phyloP scores from a whole-genome alignment of 441 rosid genomes.

The Dalechampia spathulata region DNA sequence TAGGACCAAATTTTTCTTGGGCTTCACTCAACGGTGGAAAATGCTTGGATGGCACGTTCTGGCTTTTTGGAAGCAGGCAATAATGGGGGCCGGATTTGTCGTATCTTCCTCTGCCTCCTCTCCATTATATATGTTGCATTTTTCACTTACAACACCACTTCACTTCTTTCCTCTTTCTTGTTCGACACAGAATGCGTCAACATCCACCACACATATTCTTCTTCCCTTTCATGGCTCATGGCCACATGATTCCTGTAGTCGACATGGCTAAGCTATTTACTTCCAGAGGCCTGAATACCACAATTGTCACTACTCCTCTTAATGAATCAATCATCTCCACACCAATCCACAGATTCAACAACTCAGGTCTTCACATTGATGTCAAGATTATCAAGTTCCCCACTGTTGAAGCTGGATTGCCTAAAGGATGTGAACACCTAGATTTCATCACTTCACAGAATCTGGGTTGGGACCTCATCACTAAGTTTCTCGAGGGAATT shows the following conservation, averaged over 20 bases:
- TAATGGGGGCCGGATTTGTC: no score
- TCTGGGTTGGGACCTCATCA: slow-evolving; percentile 1
- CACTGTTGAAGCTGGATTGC: slow-evolving; percentile 37
- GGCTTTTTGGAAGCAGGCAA: no score
- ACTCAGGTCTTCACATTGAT: slow-evolving; percentile 19
- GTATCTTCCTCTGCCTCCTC: no score
- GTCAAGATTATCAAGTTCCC: slow-evolving; percentile 35
- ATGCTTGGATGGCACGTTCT: no score
- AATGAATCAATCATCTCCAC: slow-evolving; percentile 26
- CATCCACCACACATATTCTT: slow-evolving; percentile 24
- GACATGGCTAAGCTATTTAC: slow-evolving; percentile 58
- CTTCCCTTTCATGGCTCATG: slow-evolving; percentile 50
- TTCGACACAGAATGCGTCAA: no score
- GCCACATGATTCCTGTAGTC: slow-evolving; percentile 50
- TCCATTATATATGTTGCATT: no score
- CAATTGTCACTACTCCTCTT: slow-evolving; percentile 39
- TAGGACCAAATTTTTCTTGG: no score
- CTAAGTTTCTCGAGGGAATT: slow-evolving; percentile 29
- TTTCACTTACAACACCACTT: no score
- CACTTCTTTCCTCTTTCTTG: no score
- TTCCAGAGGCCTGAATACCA: slow-evolving; percentile 29
- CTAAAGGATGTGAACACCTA: slow-evolving; percentile 40
- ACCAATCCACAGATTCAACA: slow-evolving; percentile 25
- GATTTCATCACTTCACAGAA: slow-evolving; percentile 22
- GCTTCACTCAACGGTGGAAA: no score